Conservation (phyloP, 2,329 filamentous ascomycete species). For the Stagonosporopsis tanaceti region DNA sequence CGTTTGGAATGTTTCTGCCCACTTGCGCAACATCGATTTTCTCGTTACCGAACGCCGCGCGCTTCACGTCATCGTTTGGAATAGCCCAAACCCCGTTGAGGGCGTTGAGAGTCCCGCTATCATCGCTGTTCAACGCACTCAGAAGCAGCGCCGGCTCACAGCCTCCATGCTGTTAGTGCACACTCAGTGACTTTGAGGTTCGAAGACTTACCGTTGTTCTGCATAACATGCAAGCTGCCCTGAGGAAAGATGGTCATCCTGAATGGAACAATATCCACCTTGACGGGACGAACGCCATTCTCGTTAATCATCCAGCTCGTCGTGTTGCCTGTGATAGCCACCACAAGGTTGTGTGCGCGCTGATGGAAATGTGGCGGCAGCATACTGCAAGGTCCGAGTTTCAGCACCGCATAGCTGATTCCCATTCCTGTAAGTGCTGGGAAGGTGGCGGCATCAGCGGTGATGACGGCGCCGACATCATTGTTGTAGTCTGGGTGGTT, state of each 20-base stretch:
- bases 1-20: constrained; percentile 43
- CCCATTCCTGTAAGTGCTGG: constrained; percentile 58
- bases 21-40: constrained; percentile 43
- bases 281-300: constrained; percentile 58
- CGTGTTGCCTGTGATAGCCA: constrained; percentile 58
- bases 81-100: constrained; percentile 54
- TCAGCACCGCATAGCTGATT: constrained; percentile 57
- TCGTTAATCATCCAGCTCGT: constrained; percentile 62
- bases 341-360: constrained; percentile 59
- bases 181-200: not conserved
- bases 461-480: constrained; percentile 59
- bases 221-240: constrained; percentile 60
- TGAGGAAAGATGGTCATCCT: constrained; percentile 61
- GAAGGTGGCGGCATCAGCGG: constrained; percentile 62
- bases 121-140: constrained; percentile 59
- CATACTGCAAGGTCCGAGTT: constrained; percentile 61
- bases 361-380: constrained; percentile 61
- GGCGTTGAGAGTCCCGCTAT: constrained; percentile 60
- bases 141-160: constrained; percentile 60
- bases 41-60: constrained; percentile 53
- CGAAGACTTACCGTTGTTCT: constrained; percentile 55
- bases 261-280: constrained; percentile 52
- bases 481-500: constrained; percentile 54
- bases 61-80: constrained; percentile 52
- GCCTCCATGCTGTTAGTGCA: constrained; percentile 37